phyloP scores from a whole-genome alignment of 164 flowering plant species.

The Macadamia tetraphylla region DNA sequence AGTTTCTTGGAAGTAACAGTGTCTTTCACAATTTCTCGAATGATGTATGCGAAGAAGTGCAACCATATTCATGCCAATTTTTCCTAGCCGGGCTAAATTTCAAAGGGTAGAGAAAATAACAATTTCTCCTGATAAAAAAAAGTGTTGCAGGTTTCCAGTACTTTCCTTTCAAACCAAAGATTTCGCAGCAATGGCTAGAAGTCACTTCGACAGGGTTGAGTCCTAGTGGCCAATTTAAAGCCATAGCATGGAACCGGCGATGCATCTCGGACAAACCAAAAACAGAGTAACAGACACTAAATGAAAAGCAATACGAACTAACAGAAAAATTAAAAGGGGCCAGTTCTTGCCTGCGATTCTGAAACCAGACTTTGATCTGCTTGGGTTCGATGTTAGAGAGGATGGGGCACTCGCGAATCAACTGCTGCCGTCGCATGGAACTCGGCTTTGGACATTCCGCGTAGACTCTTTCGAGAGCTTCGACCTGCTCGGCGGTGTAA shows the following conservation, averaged over 20 bases:
- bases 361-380: conserved; percentile 90
- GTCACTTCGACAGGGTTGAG: neutral
- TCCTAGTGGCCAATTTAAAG: neutral
- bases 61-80: too few relatives aligned
- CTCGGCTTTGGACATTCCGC: conserved; percentile 78
- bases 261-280: neutral
- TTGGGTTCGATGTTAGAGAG: conserved; percentile 68
- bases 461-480: conserved; percentile 69
- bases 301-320: neutral
- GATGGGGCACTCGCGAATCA: conserved; percentile 68
- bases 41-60: neutral
- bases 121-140: neutral
- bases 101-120: neutral
- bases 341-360: conserved; percentile 55
- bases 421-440: conserved; percentile 64
- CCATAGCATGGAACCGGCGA: neutral
- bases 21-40: neutral
- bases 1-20: neutral
- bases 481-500: conserved; percentile 73
- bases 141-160: neutral
- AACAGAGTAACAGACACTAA: neutral
- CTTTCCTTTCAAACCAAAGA: neutral
- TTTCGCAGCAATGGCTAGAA: neutral
- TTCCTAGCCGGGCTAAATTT: too few relatives aligned
- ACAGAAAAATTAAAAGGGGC: neutral